Evolutionary conservation across 768 basidiomycete genomes (phyloP), one percentile per base, ranked within the genome.

Genomic region (Suillus bovinus): DNA sequence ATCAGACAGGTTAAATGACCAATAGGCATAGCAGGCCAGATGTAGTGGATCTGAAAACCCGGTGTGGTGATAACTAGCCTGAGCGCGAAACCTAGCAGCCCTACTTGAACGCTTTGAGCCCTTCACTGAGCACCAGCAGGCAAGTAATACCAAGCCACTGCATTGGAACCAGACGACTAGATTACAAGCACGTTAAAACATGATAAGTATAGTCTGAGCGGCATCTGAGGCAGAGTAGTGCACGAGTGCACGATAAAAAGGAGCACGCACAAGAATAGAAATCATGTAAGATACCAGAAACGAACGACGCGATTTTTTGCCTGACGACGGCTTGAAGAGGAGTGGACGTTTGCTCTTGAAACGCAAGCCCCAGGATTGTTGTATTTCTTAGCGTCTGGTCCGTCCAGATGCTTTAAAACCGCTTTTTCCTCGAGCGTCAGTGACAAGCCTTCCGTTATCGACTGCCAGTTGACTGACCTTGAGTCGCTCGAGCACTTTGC

Each of bases 401-500:
- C 17, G 17, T 31, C 27, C 4, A 50, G 89, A 69, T 90, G 88
- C 0, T 89, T 88, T 50, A 93, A 76, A 5, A 87, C 88, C 0
- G 84, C 88, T 34, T 93, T 76, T 57, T 94, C 93, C 1, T 82
- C 85, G 2, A 87, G 79, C 0, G 89, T 91, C 53, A 90, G 76
- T 34, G 84, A 78, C 13, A 81, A 82, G 34, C 84, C 82, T 4
- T 82, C 86, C 33, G 86, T 85, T 67, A 91, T 75, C 31, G 88
- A 90, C 44, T 86, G 82, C 42, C 90, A 79, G 72, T 90, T 89
- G n/a, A 84, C 71, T 58, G 84, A 80, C 24, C 84, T 77, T 68
- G 52, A 96, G 83, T n/a, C 96, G 85, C 68, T 95, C 93, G 44
- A 98, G 82, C 1, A 87, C 83, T 67, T 96, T 94, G 57, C 85